phyloP scores from a whole-genome alignment of 768 basidiomycete genomes.

The Saitozyma podzolica region DNA sequence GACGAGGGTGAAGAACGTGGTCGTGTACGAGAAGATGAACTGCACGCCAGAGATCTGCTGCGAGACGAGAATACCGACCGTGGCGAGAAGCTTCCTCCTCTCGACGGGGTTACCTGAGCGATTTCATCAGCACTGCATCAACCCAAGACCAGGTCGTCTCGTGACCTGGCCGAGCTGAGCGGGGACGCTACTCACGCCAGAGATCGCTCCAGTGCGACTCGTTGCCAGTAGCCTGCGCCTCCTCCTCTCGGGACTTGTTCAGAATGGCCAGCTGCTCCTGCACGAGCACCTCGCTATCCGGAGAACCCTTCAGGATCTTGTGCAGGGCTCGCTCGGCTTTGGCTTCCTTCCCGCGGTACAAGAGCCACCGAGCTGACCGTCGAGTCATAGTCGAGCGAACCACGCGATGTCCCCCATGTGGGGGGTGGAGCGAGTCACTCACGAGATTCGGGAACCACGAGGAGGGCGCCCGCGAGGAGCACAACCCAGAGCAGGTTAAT shows the following conservation, averaged over 20 bases:
- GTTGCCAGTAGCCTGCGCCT: constrained; percentile 29
- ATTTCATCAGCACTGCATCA: neutral
- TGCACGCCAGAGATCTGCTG: constrained; percentile 52
- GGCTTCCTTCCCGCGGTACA: constrained; percentile 43
- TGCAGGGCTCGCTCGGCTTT: constrained; percentile 43
- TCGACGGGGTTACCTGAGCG: constrained; percentile 34
- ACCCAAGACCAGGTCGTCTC: neutral
- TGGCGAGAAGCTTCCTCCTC: constrained; percentile 46
- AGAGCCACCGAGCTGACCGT: constrained; percentile 45
- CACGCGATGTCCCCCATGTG: no score
- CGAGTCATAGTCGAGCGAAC: no score
- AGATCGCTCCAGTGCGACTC: constrained; percentile 44
- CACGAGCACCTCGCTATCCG: constrained; percentile 35
- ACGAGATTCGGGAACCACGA: constrained; percentile 48
- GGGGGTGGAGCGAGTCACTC: constrained; percentile 8
- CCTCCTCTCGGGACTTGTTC: constrained; percentile 43
- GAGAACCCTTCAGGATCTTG: constrained; percentile 42
- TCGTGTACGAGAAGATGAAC: constrained; percentile 49
- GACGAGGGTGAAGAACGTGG: constrained; percentile 42
- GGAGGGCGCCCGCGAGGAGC: constrained; percentile 33
- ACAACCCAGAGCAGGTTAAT: constrained; percentile 49
- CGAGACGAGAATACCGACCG: constrained; percentile 50
- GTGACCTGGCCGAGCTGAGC: neutral
- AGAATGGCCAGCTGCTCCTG: constrained; percentile 40
- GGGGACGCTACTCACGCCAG: constrained; percentile 21